Conservation (phyloP, 2,329 filamentous ascomycete genomes). For the Colletotrichum trifolii region DNA sequence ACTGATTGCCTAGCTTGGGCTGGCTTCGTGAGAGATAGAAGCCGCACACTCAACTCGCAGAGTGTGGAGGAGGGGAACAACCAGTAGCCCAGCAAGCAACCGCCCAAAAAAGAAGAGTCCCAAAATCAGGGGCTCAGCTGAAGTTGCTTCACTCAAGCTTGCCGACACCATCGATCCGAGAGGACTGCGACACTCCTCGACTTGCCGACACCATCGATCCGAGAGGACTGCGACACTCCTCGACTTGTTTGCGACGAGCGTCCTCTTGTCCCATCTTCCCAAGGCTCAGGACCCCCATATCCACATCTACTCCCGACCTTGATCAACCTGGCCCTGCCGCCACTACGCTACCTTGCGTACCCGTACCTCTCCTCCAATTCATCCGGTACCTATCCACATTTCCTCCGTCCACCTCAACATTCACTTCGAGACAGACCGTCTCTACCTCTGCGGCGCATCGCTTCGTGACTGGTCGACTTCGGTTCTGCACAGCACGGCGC, state of each 20-base stretch:
- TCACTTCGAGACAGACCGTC: conserved; percentile 1
- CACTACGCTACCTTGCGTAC: background rate
- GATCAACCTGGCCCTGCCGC: too few species aligned
- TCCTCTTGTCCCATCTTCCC: background rate
- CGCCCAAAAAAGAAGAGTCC: conserved; percentile 4
- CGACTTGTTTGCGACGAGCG: conserved; percentile 19
- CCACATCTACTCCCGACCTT: conserved; percentile 1
- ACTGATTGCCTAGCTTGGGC: conserved; percentile 11
- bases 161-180: conserved; percentile 23
- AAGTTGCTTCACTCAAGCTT: conserved; percentile 8
- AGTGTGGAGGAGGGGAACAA: conserved; percentile 10
- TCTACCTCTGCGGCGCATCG: conserved; percentile 14
- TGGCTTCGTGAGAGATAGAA: conserved; percentile 4
- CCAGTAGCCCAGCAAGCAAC: conserved; percentile 1
- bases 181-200: conserved; percentile 9
- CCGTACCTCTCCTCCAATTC: conserved; percentile 3
- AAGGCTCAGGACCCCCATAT: background rate
- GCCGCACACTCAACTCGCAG: background rate
- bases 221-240: conserved; percentile 19
- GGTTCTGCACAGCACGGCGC: conserved; percentile 31
- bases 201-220: conserved; percentile 17
- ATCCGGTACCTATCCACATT: conserved; percentile 6
- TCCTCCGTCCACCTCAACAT: conserved; percentile 21
- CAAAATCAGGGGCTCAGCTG: conserved; percentile 31
- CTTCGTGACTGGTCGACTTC: conserved; percentile 10